These are phyloP conservation scores for Penicillium sp. DNA, from an alignment of 2,329 filamentous ascomycete species.

Conservation along the genomic window DNA sequence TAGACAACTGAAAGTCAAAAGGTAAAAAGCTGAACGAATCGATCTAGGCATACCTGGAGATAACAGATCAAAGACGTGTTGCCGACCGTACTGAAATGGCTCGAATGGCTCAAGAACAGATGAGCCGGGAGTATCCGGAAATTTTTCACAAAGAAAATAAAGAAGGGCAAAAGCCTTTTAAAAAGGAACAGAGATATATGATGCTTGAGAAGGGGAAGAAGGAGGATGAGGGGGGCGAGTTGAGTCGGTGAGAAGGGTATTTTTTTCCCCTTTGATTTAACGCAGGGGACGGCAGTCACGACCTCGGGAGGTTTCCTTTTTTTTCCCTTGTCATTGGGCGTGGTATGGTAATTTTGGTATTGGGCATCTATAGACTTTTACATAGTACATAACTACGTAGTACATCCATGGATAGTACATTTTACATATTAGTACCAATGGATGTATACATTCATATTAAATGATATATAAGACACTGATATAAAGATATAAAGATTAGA, in stretches of 20 bases:
- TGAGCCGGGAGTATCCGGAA: constrained; percentile 1
- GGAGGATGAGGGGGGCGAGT: constrained; percentile 17
- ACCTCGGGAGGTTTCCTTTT: not conserved
- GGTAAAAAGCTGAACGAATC: not conserved
- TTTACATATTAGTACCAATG: too few species aligned
- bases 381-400: too few species aligned
- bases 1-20: not conserved
- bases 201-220: constrained; percentile 7
- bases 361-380: constrained; percentile 11
- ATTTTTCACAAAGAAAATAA: not conserved
- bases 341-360: constrained; percentile 15
- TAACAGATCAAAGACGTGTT: constrained; percentile 13
- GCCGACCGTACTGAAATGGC: constrained; percentile 18
- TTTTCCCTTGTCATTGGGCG: not conserved
- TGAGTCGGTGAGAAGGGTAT: constrained; percentile 28
- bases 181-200: not conserved
- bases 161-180: not conserved
- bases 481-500: not conserved
- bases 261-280: constrained; percentile 16
- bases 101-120: not conserved
- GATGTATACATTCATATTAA: too few species aligned
- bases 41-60: constrained; percentile 14
- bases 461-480: not conserved
- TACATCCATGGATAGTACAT: too few species aligned
- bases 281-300: constrained; percentile 1